phyloP scores from a whole-genome alignment of 352 stramenopile genomes.

The Globisporangium nodosum region DNA sequence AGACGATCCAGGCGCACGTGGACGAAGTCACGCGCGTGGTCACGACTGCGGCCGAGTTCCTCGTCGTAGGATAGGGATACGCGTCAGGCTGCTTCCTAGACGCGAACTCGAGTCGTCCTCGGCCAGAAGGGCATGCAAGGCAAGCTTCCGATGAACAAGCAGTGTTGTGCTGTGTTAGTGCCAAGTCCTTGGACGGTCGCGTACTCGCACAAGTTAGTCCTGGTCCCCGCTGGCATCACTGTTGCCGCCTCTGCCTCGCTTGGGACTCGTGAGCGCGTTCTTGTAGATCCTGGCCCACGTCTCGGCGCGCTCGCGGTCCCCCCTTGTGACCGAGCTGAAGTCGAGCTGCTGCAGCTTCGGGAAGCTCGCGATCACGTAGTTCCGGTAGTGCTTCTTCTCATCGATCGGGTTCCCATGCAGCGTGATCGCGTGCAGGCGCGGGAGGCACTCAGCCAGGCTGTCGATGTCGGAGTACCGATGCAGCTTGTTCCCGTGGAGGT shows the following conservation, averaged over 20 bases:
- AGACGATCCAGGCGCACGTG: constrained; percentile 35
- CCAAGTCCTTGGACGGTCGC: no score
- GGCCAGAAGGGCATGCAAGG: no score
- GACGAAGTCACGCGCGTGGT: constrained; percentile 35
- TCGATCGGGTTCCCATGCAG: constrained; percentile 81
- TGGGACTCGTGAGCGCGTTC: constrained; percentile 24
- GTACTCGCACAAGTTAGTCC: not conserved
- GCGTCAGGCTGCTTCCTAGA: no score
- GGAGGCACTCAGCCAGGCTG: constrained; percentile 33
- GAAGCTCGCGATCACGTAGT: constrained; percentile 74
- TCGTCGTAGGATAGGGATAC: no score
- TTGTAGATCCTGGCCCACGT: constrained; percentile 72
- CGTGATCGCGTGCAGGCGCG: constrained; percentile 54
- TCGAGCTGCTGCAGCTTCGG: constrained; percentile 64
- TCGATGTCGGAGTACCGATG: constrained; percentile 61
- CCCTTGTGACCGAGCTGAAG: constrained; percentile 63
- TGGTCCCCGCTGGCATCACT: not conserved
- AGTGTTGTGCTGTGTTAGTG: no score
- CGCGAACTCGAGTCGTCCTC: no score
- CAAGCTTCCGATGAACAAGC: no score
- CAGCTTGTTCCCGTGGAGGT: constrained; percentile 73
- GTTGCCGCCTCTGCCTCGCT: not conserved
- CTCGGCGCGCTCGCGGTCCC: constrained; percentile 59
- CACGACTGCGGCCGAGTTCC: no score
- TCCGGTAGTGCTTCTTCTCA: constrained; percentile 85